Evolutionary conservation across 2,329 filamentous ascomycete species (phyloP), one percentile per base, ranked within the genome.

Genomic region (Phialophora expanda): DNA sequence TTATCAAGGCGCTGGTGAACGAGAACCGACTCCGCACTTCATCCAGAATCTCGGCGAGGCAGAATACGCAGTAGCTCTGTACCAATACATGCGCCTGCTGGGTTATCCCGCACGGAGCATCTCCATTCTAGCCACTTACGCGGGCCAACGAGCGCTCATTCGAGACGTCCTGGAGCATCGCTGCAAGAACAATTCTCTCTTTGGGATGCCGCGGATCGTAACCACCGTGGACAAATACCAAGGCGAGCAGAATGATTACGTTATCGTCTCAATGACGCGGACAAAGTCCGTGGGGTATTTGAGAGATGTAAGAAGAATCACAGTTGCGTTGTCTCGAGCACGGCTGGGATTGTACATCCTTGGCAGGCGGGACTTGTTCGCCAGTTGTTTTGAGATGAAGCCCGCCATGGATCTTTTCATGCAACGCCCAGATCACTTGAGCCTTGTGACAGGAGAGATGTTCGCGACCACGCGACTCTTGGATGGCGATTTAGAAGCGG

Each of bases 191-290:
- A 96, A 93, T 73, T 81, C 88, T 1, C 81, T 98, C 22, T 99
- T 99, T 78, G 93, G 94, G 8, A 81, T 97, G 77, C 95, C 95
- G 20, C 90, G 89, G 78, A 89, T 90, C 61, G 92, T 99, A 30
- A 93, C 92, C 3, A 99, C 96, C 4, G 94, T 99, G 69, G 95
- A 99, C 81, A 97, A 97, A 78, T 99, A 98, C 75, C 95, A 99
- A 81, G 96, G 95, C 76, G 95, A 99, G 82, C 95, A 99, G 79
- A 99, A 99, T 78, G 95, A 99, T 75, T 98, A 97, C 75, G 88
- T 99, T 72, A 96, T 99, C 73, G 86, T 99, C 63, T 97, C 93
- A 4, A 86, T 99, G 55, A 95, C 93, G 14, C 88, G 95, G 68
- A 98, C 96, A 12, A 90, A 89, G 62, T 87, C 90, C 22, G 92